Percentiles rank a stretch among this genome's conserved stretches.
These are phyloP conservation scores for Phytopythium kandeliae DNA, from an alignment of 352 stramenopile species.

Conservation along the genomic window DNA sequence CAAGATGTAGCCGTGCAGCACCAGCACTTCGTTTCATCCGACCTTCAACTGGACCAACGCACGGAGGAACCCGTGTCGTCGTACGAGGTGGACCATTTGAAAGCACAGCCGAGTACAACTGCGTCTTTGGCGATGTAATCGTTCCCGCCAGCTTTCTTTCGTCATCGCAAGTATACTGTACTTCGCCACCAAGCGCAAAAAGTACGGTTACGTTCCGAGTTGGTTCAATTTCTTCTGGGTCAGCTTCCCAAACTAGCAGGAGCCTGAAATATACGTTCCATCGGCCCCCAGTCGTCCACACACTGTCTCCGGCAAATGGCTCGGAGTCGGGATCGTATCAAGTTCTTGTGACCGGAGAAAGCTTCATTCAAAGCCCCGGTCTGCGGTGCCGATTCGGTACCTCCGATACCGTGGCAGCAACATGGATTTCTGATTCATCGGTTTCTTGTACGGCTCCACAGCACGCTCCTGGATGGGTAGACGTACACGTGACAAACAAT, in stretches of 20 bases:
- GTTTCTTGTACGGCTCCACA: slow-evolving; percentile 25
- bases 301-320: slow-evolving; percentile 15
- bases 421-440: slow-evolving; percentile 25
- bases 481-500: slow-evolving; percentile 50
- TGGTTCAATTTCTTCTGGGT: not conserved
- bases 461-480: slow-evolving; percentile 22
- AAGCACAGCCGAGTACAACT: slow-evolving; percentile 12
- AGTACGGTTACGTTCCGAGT: slow-evolving; percentile 21
- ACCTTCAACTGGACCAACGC: slow-evolving; percentile 22
- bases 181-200: slow-evolving; percentile 16
- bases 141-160: slow-evolving; percentile 19
- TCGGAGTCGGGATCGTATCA: slow-evolving; percentile 24
- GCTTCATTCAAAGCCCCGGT: slow-evolving; percentile 25
- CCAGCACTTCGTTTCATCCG: slow-evolving; percentile 20
- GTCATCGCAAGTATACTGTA: slow-evolving; percentile 23
- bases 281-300: slow-evolving; percentile 8
- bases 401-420: slow-evolving; percentile 17
- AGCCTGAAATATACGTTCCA: slow-evolving; percentile 18
- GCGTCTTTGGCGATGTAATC: slow-evolving; percentile 18
- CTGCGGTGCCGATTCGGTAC: slow-evolving; percentile 41
- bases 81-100: slow-evolving; percentile 25
- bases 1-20: not conserved
- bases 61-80: slow-evolving; percentile 32
- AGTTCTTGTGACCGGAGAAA: slow-evolving; percentile 21
- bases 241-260: not conserved